phyloP scores from a whole-genome alignment of 2,329 filamentous ascomycete genomes.

The Ceratocystis cacaofunesta region DNA sequence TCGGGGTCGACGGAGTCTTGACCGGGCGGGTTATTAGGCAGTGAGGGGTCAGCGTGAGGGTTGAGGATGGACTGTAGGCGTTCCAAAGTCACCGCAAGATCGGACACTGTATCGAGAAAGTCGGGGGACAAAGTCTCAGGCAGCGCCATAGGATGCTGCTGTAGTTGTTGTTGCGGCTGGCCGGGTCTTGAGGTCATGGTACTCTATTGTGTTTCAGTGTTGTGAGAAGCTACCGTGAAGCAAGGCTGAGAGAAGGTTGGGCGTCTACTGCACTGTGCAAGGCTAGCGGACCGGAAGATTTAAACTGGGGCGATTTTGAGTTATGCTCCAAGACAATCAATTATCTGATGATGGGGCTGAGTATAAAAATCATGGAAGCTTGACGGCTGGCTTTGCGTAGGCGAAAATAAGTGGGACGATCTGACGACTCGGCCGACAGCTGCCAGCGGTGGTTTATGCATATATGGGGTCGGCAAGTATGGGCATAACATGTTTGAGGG shows the following conservation, averaged over 20 bases:
- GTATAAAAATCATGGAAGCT: background rate
- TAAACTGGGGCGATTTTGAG: too few relatives aligned
- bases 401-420: background rate
- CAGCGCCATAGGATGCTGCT: slow-evolving; percentile 33
- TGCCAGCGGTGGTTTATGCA: background rate
- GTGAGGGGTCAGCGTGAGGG: slow-evolving; percentile 21
- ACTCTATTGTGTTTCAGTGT: background rate
- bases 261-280: background rate
- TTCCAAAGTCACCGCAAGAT: slow-evolving; percentile 62
- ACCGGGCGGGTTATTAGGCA: background rate
- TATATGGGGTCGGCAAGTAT: background rate
- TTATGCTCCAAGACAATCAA: too few relatives aligned
- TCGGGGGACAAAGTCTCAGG: slow-evolving; percentile 60
- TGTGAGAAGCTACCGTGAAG: background rate
- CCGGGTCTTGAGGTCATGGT: slow-evolving; percentile 3
- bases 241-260: background rate
- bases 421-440: background rate
- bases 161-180: background rate
- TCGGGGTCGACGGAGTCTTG: slow-evolving; percentile 14
- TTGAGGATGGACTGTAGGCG: slow-evolving; percentile 43
- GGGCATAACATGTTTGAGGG: background rate
- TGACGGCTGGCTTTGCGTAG: background rate
- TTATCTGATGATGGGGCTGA: too few relatives aligned
- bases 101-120: slow-evolving; percentile 71
- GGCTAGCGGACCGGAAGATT: too few relatives aligned